Evolutionary conservation across 2,329 filamentous ascomycete genomes (phyloP).

Genomic region (Emergomyces africanus): DNA sequence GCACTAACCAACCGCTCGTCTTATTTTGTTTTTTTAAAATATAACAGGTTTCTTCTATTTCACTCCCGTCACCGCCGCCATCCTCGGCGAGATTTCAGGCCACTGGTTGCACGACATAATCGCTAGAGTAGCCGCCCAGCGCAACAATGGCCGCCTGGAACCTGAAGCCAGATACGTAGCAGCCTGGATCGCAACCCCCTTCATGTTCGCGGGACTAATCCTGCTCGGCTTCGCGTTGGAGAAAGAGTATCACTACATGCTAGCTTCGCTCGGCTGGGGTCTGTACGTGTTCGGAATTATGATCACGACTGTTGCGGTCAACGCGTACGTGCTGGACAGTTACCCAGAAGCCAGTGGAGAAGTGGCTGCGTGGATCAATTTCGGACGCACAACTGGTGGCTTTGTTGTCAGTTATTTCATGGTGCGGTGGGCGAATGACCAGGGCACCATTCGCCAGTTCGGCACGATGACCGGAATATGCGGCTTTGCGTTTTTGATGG

Average conservation of each 20-base stretch:
- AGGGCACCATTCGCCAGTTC: constrained; percentile 34
- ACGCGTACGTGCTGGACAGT: constrained; percentile 41
- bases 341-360: constrained; percentile 45
- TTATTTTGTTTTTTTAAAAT: no score
- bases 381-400: constrained; percentile 37
- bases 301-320: constrained; percentile 41
- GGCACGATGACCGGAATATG: constrained; percentile 36
- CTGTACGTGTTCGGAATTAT: constrained; percentile 45
- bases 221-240: constrained; percentile 42
- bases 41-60: constrained; percentile 43
- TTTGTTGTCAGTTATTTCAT: constrained; percentile 43
- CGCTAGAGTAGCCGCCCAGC: constrained; percentile 32
- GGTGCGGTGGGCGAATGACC: constrained; percentile 36
- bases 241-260: constrained; percentile 41
- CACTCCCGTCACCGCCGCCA: constrained; percentile 41
- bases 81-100: constrained; percentile 42
- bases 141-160: constrained; percentile 41
- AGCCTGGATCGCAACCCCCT: constrained; percentile 35
- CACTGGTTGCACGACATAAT: constrained; percentile 45
- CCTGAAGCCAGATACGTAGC: constrained; percentile 43
- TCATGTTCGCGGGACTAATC: constrained; percentile 40
- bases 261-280: constrained; percentile 38
- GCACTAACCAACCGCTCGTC: not conserved
- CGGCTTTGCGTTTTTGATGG: constrained; percentile 23
- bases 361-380: constrained; percentile 41